Base-by-base conservation (phyloP, 805 yeast genomes). In the Hanseniaspora clermontiae region DNA sequence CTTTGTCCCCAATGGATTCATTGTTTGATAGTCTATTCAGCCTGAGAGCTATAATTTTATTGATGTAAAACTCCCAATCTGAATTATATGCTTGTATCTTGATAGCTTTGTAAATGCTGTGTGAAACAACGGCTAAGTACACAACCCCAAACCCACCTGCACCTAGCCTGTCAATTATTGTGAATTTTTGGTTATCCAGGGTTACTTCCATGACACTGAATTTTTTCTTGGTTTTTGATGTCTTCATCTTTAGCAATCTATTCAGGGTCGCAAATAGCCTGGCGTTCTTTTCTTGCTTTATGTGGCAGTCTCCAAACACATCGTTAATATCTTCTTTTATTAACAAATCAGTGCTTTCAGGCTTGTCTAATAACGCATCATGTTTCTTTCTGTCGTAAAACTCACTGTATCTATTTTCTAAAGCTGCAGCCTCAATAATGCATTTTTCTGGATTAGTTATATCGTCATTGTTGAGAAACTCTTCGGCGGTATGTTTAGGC, bases 111-210 rank as follows among this genome's bases (percentile, higher is more conserved):
- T 77, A 63, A 0, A 68, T 64, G 1, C 86, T 36, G 20, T 3
- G 6, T 19, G 19, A 9, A 2, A 39, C 48, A 24, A 15, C 37
- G 1, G 85, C 82, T 24, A 87, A 70, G 64, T 80, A 87, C 0
- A 87, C 95, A 1, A 79, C 74, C 0, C 90, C 95, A 69, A 74
- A 83, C 0, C 90, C 93, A n/a, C 95, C 95, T 62, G 77, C 77
- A 0, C 96, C 96, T 12, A 89, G 68, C 62, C 80, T 78, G 49
- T 43, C 36, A 9, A 17, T 14, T 9, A 51, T 43, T 11, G 27
- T 43, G 17, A 9, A 51, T 15, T 36, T 32, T 34, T 43, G 37
- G 72, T 70, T 31, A 76, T 72, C 55, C 83, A 66, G 58, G 79
- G 77, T 60, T 67, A 77, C 5, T 75, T 68, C 42, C 38, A 46